A percentile compares a stretch with the other conserved stretches of the same genome.
Conservation (phyloP, 2,329 filamentous ascomycete genomes). For the Beauveria asiatica region DNA sequence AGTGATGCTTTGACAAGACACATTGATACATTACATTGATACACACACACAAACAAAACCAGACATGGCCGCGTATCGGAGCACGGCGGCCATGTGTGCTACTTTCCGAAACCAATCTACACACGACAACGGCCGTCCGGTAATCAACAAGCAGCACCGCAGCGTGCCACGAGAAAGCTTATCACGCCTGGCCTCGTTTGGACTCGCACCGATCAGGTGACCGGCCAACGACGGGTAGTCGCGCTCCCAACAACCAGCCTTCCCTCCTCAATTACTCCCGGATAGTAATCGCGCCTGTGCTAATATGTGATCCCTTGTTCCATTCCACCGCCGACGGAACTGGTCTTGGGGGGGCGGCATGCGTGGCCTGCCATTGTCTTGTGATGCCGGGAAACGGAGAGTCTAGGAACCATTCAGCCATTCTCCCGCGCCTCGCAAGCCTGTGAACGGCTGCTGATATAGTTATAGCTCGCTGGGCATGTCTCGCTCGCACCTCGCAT, state of each 20-base stretch:
- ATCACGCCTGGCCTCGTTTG: not conserved
- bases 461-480: not conserved
- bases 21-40: not conserved
- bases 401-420: not conserved
- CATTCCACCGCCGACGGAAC: not conserved
- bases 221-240: not conserved
- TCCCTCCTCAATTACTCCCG: not conserved
- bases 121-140: not conserved
- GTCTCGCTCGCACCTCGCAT: not conserved
- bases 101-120: not conserved
- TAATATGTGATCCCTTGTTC: not conserved
- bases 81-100: not conserved
- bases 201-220: slow-evolving; percentile 9
- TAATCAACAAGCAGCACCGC: not conserved
- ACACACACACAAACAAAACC: not conserved
- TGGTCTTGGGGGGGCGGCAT: not conserved
- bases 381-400: slow-evolving; percentile 4
- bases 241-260: not conserved
- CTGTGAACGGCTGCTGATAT: not conserved
- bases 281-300: not conserved
- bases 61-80: not conserved
- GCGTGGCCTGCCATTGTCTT: not conserved
- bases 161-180: not conserved
- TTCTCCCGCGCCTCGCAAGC: not conserved
- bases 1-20: not conserved